Evolutionary conservation across 352 stramenopile species (phyloP).

Genomic region (Achlya hypogyna): DNA sequence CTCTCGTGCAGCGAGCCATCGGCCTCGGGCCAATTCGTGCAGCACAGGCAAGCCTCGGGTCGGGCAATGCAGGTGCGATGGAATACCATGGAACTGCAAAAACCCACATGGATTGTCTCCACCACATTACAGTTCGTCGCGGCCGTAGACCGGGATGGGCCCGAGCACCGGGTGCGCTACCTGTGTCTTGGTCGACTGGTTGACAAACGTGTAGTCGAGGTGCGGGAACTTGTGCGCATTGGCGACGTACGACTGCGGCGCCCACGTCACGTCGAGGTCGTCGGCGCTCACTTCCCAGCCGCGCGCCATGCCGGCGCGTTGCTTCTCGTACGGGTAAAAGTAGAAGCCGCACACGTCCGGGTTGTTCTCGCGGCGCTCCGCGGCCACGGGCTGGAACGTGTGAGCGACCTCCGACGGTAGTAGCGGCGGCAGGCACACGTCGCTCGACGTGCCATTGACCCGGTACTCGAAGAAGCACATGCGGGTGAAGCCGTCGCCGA

Average conservation of each 20-base stretch:
- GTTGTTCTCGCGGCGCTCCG: constrained; percentile 48
- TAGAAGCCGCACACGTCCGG: constrained; percentile 64
- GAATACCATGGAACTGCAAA: too few species aligned
- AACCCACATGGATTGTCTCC: too few species aligned
- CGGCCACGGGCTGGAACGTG: constrained; percentile 38
- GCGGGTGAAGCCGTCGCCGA: constrained; percentile 48
- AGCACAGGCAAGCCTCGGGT: too few species aligned
- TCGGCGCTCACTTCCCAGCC: constrained; percentile 65
- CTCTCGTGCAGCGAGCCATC: too few species aligned
- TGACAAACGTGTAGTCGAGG: constrained; percentile 53
- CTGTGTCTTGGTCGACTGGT: constrained; percentile 14
- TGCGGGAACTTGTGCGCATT: constrained; percentile 43
- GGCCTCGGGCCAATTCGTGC: too few species aligned
- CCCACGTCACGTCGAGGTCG: constrained; percentile 60
- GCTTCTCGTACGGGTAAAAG: constrained; percentile 67
- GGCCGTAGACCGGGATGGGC: neutral
- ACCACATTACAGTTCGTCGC: neutral
- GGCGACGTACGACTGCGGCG: constrained; percentile 51
- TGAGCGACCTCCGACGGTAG: constrained; percentile 51
- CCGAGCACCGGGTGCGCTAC: neutral
- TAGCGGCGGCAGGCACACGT: constrained; percentile 53
- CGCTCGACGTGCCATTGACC: constrained; percentile 31
- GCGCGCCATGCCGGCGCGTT: constrained; percentile 39
- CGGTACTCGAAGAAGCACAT: constrained; percentile 69
- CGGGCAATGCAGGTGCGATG: too few species aligned